These are phyloP conservation scores for Sedum album DNA, from an alignment of 164 flowering plant species.

Conservation along the genomic window DNA sequence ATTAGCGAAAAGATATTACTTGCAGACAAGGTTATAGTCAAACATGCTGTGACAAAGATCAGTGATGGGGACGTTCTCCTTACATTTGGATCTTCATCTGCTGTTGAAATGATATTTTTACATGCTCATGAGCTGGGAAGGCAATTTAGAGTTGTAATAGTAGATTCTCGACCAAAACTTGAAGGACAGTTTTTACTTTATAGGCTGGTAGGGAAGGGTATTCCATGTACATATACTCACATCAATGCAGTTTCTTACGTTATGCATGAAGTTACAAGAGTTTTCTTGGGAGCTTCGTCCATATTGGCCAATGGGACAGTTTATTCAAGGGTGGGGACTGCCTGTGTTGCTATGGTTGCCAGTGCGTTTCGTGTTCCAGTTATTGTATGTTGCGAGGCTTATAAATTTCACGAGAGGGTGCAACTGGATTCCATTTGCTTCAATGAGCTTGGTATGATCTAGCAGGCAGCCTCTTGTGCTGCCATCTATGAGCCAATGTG, in stretches of 20 bases:
- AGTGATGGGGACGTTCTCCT: constrained; percentile 91
- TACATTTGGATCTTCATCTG: constrained; percentile 73
- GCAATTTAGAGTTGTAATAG: constrained; percentile 74
- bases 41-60: constrained; percentile 82
- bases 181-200: constrained; percentile 74
- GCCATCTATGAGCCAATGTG: too few species aligned
- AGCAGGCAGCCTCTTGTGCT: neutral
- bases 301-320: constrained; percentile 87
- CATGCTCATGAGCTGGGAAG: constrained; percentile 87
- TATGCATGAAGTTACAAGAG: constrained; percentile 87
- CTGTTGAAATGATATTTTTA: constrained; percentile 70
- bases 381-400: constrained; percentile 85
- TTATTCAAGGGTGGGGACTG: constrained; percentile 88
- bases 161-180: constrained; percentile 89
- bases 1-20: constrained; percentile 74
- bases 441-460: constrained; percentile 69
- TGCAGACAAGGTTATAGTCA: constrained; percentile 78
- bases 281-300: constrained; percentile 80
- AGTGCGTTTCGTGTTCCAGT: constrained; percentile 84
- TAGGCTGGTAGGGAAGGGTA: constrained; percentile 63
- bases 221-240: constrained; percentile 79
- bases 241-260: constrained; percentile 83
- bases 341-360: constrained; percentile 92
- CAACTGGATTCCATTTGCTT: constrained; percentile 95
- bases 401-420: constrained; percentile 89